These are phyloP conservation scores for Oryza longistaminata DNA, from an alignment of 176 grass and related monocot species.

Conservation along the genomic window DNA sequence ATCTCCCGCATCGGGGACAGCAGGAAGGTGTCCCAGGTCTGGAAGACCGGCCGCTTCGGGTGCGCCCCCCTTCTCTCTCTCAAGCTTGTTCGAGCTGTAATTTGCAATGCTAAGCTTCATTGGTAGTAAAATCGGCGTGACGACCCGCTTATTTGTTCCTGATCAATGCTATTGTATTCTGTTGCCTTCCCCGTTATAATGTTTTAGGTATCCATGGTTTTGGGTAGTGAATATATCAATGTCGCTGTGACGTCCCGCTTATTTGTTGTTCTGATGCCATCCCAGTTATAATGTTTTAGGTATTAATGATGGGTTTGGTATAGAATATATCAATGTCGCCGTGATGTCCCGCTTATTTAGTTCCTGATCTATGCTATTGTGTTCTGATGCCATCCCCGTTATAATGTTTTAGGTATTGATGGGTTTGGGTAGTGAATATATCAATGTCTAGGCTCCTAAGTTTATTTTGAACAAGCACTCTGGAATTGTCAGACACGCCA, in stretches of 20 bases:
- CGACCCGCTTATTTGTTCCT: no score
- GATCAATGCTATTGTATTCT: slow-evolving; percentile 10
- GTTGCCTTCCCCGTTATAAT: not conserved
- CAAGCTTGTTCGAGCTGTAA: slow-evolving; percentile 15
- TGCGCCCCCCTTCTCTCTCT: slow-evolving; percentile 19
- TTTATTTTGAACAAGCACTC: not conserved
- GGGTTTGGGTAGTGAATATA: not conserved
- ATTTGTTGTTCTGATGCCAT: not conserved
- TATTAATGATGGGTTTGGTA: not conserved
- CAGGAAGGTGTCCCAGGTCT: slow-evolving; percentile 86
- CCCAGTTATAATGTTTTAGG: not conserved
- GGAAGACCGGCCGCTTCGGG: slow-evolving; percentile 97
- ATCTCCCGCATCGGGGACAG: slow-evolving; percentile 90
- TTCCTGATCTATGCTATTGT: not conserved
- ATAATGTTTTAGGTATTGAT: no score
- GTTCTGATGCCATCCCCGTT: no score
- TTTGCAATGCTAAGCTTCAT: slow-evolving; percentile 1
- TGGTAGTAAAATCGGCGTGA: not conserved
- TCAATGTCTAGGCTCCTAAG: not conserved
- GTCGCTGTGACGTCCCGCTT: no score
- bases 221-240: not conserved
- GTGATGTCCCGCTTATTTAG: not conserved
- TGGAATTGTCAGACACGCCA: not conserved
- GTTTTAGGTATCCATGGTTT: not conserved
- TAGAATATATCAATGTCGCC: not conserved